Evolutionary conservation across 2,329 filamentous ascomycete species (phyloP).

Genomic region (Zopfia rhizophila): DNA sequence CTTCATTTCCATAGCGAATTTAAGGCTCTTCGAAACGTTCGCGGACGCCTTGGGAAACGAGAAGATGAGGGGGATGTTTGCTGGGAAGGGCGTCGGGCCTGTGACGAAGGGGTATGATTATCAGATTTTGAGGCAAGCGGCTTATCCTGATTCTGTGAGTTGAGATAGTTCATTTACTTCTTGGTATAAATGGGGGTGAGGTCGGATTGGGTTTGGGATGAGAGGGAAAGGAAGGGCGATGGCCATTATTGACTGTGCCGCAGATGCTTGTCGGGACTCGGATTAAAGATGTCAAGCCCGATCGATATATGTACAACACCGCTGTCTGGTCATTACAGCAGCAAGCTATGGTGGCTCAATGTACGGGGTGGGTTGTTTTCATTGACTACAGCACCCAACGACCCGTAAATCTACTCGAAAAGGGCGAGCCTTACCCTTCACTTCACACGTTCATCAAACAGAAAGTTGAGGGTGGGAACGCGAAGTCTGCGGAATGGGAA

Average conservation of each 20-base stretch:
- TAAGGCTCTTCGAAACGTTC: constrained; percentile 12
- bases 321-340: constrained; percentile 14
- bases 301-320: constrained; percentile 10
- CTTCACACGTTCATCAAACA: constrained; percentile 9
- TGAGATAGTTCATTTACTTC: background rate
- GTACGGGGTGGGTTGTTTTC: constrained; percentile 12
- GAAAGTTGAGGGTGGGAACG: constrained; percentile 6
- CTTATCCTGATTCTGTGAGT: constrained; percentile 15
- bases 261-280: constrained; percentile 12
- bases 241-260: background rate
- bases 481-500: constrained; percentile 6
- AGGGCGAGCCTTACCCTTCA: constrained; percentile 3
- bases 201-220: too few species aligned
- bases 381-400: constrained; percentile 4
- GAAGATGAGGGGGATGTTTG: constrained; percentile 10
- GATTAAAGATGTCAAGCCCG: constrained; percentile 6
- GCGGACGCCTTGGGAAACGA: constrained; percentile 6
- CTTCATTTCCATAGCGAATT: constrained; percentile 4
- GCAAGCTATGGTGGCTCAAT: constrained; percentile 14
- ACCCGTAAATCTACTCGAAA: constrained; percentile 6
- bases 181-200: background rate
- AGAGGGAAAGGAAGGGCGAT: background rate
- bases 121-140: constrained; percentile 4
- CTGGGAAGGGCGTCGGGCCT: constrained; percentile 10
- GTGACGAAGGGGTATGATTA: constrained; percentile 9